Percentiles rank a stretch among this genome's conserved stretches.
Conservation (phyloP, 805 yeast species). For the Spathaspora girioi region DNA sequence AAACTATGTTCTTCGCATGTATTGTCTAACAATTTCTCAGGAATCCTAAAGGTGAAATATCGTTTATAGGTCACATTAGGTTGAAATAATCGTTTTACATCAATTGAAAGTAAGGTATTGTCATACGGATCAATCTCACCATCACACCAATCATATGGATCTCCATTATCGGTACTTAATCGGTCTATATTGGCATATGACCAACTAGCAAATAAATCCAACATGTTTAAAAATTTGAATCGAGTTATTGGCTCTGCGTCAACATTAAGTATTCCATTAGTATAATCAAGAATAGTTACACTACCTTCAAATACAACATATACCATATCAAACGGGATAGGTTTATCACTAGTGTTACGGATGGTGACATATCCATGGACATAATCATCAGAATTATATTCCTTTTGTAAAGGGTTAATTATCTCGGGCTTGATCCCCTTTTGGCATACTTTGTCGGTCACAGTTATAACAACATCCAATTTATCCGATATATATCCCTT, state of each 20-base stretch:
- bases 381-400: slow-evolving; percentile 39
- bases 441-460: slow-evolving; percentile 37
- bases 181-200: slow-evolving; percentile 41
- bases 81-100: slow-evolving; percentile 32
- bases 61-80: slow-evolving; percentile 39
- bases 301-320: slow-evolving; percentile 42
- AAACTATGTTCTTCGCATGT: slow-evolving; percentile 34
- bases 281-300: slow-evolving; percentile 20
- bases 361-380: slow-evolving; percentile 43
- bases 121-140: slow-evolving; percentile 43
- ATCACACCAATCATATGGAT: slow-evolving; percentile 44
- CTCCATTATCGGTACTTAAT: slow-evolving; percentile 34
- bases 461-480: slow-evolving; percentile 29
- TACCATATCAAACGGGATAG: slow-evolving; percentile 42
- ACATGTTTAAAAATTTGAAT: slow-evolving; percentile 40
- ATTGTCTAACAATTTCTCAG: slow-evolving; percentile 39
- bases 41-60: slow-evolving; percentile 38
- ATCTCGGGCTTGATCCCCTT: slow-evolving; percentile 34
- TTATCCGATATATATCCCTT: slow-evolving; percentile 21
- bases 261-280: slow-evolving; percentile 19
- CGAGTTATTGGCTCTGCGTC: slow-evolving; percentile 25
- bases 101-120: slow-evolving; percentile 31
- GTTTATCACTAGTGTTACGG: slow-evolving; percentile 23
- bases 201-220: slow-evolving; percentile 44
- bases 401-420: slow-evolving; percentile 29